Conservation (phyloP, 495 filamentous ascomycete genomes). For the Penicillium macrosclerotiorum region DNA sequence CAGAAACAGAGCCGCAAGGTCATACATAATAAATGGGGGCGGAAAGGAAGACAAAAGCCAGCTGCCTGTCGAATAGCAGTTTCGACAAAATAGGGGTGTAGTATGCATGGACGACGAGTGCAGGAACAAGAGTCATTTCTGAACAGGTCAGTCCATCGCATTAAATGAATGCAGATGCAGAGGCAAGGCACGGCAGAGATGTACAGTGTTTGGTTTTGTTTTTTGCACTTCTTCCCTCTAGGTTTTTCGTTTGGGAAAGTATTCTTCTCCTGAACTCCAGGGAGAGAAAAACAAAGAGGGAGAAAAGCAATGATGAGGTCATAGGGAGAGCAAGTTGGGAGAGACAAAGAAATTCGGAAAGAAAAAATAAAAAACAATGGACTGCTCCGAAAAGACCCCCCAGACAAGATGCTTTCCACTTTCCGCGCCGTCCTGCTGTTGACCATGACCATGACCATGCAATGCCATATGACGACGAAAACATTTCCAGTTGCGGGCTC, state of each 20-base stretch:
- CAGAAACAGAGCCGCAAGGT: constrained; percentile 13
- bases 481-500: constrained; percentile 30
- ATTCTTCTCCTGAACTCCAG: background rate
- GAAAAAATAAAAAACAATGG: constrained; percentile 18
- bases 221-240: too few relatives aligned
- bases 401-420: constrained; percentile 25
- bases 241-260: background rate
- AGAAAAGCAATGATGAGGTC: background rate
- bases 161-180: too few relatives aligned
- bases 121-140: too few relatives aligned
- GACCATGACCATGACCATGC: constrained; percentile 28
- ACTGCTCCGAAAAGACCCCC: constrained; percentile 23
- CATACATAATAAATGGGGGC: constrained; percentile 1
- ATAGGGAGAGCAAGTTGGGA: background rate
- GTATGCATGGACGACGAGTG: too few relatives aligned
- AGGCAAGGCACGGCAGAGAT: too few relatives aligned
- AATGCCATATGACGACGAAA: constrained; percentile 31
- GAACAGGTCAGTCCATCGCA: constrained; percentile 9
- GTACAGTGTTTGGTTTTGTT: too few relatives aligned
- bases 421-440: constrained; percentile 24
- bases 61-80: background rate
- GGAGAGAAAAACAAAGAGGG: background rate
- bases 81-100: too few relatives aligned
- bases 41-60: constrained; percentile 1
- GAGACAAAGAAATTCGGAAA: constrained; percentile 2